Percentiles rank a stretch among this genome's conserved stretches.
These are phyloP conservation scores for Fraxinus platypoda DNA, from an alignment of 305 asterid species.

Conservation along the genomic window DNA sequence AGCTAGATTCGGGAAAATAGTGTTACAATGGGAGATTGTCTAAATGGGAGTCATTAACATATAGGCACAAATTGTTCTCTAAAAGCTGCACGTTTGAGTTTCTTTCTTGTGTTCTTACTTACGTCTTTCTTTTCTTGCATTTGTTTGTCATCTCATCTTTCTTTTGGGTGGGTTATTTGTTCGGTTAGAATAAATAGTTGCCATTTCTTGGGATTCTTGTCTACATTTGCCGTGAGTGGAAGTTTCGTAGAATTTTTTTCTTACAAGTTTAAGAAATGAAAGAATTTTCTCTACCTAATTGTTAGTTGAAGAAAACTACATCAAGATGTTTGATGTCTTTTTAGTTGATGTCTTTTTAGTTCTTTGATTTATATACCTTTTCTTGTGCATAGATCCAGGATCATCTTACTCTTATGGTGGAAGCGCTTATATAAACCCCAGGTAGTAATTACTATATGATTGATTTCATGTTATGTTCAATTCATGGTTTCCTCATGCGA, in stretches of 20 bases:
- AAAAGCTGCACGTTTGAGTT: background rate
- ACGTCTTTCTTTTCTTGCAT: background rate
- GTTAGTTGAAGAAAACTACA: constrained; percentile 4
- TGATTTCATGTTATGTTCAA: background rate
- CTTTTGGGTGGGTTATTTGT: background rate
- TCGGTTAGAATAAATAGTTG: background rate
- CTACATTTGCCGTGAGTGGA: background rate
- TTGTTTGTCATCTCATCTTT: background rate
- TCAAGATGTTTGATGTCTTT: background rate
- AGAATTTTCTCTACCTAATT: background rate
- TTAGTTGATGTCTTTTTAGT: background rate
- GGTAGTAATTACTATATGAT: background rate
- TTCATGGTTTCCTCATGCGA: background rate
- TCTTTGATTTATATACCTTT: background rate
- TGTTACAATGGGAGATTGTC: background rate
- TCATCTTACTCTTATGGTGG: background rate
- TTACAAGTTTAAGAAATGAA: background rate
- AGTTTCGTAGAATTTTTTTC: constrained; percentile 9
- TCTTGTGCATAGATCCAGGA: background rate
- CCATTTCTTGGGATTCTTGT: background rate
- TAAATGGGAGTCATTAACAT: background rate
- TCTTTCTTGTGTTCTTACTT: background rate
- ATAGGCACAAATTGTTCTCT: background rate
- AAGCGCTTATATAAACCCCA: background rate
- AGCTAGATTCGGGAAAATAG: background rate